Base-by-base conservation (phyloP, 139 green algal species). In the Chlamydomonas sphaeroides region DNA sequence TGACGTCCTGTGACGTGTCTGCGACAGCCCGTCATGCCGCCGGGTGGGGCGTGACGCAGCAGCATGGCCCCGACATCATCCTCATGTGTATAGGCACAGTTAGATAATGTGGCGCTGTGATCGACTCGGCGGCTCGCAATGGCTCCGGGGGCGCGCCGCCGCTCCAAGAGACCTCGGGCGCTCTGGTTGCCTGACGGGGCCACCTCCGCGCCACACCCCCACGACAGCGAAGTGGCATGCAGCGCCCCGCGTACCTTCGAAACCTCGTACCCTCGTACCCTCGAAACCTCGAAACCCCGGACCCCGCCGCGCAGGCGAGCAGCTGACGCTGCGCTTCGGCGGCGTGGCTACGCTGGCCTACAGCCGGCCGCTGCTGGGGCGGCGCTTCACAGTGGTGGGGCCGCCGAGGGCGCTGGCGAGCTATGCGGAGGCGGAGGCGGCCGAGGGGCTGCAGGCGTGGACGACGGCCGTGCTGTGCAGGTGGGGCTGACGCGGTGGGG, bases 401-500 rank as follows among this genome's bases (percentile, higher is more conserved):
- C 42, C 48, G 17, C 77, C 77, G 6, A 48, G 77, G 1, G 77
- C 77, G 35, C 67, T 74, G 48, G 42, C 65, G 65, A 48, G n/a
- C 5, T 86, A 85, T 26, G 87, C 88, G 20, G 89, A 93, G 66
- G 89, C 84, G 8, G 90, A 95, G 76, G 83, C 89, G 53, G 87
- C 85, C 26, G 68, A 87, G 65, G 86, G 79, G 70, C 75, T 88
- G 39, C 67, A 82, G 65, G 62, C 76, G 36, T 98, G 95, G 95
- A 87, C 92, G 23, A 87, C 96, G 11, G 89, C 92, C 8, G 85
- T 88, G 5, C 90, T 98, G 76, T 96, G 92, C 85, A 88, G 88
- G 88, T 89, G 65, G 6, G 72, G 39, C 26, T 8, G n/a, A n/a
- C 62, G 65, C 21, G 48, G 32, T 42, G 26, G 45, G 45, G 11